phyloP scores from a whole-genome alignment of 805 yeast genomes.

The Wickerhamiella sorbophila region DNA sequence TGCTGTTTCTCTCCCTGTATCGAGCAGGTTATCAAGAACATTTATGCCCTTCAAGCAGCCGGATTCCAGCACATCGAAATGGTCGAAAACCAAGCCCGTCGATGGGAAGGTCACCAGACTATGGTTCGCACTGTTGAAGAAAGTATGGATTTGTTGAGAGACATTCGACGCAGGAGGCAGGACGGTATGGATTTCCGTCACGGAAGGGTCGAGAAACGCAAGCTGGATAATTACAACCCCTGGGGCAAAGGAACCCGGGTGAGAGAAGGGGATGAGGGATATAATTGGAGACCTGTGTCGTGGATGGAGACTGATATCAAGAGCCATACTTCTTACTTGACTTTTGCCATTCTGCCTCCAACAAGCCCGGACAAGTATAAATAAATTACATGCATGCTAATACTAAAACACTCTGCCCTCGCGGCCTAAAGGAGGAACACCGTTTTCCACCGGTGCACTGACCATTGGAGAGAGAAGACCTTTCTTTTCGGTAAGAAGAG shows the following conservation, averaged over 20 bases:
- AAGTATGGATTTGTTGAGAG: constrained; percentile 63
- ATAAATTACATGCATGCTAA: background rate
- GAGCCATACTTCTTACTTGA: constrained; percentile 84
- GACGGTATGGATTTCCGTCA: constrained; percentile 25
- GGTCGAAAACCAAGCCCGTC: constrained; percentile 75
- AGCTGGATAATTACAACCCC: constrained; percentile 45
- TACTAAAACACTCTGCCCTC: constrained; percentile 33
- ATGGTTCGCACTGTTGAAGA: constrained; percentile 75
- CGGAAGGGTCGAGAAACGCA: constrained; percentile 8
- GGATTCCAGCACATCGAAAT: constrained; percentile 84
- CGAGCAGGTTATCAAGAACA: constrained; percentile 86
- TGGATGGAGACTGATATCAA: constrained; percentile 74
- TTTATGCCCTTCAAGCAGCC: constrained; percentile 51
- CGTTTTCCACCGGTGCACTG: constrained; percentile 33
- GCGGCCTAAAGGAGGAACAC: constrained; percentile 66
- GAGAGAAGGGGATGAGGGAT: constrained; percentile 73
- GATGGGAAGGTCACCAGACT: constrained; percentile 81
- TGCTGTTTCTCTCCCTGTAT: constrained; percentile 98
- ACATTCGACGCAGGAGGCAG: constrained; percentile 63
- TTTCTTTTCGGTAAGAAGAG: constrained; percentile 73
- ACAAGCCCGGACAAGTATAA: constrained; percentile 7
- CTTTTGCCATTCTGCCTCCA: constrained; percentile 57
- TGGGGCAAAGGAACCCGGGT: constrained; percentile 83
- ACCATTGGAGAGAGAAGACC: constrained; percentile 93
- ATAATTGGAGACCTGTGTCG: constrained; percentile 73